phyloP scores from a whole-genome alignment of 169 alveolate genomes.

The Besnoitia besnoiti region DNA sequence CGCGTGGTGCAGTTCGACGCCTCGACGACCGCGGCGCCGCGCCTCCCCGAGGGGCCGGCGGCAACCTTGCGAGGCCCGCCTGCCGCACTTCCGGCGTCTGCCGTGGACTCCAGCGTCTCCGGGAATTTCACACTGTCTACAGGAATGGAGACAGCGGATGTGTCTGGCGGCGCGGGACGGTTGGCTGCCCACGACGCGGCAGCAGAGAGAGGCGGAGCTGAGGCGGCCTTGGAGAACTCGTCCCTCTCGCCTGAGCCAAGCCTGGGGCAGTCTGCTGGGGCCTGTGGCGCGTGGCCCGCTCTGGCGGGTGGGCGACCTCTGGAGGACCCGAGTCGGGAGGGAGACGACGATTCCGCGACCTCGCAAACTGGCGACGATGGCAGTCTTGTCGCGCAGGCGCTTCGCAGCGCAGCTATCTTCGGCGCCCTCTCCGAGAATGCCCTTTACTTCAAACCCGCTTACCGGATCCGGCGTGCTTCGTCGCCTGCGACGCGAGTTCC shows the following conservation, averaged over 20 bases:
- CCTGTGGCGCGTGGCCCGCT: too few species aligned
- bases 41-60: neutral
- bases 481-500: neutral
- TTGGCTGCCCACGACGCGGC: neutral
- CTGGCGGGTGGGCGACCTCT: neutral
- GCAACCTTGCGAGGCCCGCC: too few species aligned
- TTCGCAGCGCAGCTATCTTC: neutral
- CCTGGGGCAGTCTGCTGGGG: too few species aligned
- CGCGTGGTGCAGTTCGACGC: slow-evolving; percentile 6
- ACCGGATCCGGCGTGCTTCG: neutral
- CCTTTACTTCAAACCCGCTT: neutral
- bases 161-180: neutral
- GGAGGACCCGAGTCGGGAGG: neutral
- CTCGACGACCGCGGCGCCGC: neutral
- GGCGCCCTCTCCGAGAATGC: neutral
- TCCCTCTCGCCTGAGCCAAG: neutral
- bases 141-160: neutral
- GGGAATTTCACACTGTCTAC: too few species aligned
- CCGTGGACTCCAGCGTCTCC: too few species aligned
- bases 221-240: neutral
- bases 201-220: neutral
- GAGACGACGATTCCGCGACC: neutral
- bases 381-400: neutral
- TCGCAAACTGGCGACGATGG: neutral
- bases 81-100: too few species aligned